Base-by-base conservation (phyloP, 495 filamentous ascomycete genomes). In the Apiosordaria backusii region DNA sequence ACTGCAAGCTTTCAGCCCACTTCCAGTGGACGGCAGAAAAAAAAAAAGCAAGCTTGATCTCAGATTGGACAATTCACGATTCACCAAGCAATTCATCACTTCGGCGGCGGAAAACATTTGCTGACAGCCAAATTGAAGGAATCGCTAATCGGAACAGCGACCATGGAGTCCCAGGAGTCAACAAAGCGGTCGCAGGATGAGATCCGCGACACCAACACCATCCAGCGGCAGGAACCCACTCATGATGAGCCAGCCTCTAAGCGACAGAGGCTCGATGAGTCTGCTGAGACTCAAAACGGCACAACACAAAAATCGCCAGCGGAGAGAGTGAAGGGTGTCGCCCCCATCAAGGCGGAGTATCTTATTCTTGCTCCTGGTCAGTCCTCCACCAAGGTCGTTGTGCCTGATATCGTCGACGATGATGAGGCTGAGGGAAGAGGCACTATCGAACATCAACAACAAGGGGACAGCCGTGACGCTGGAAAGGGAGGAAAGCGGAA, bases 321-420 rank as follows among this genome's bases (percentile, higher is more conserved):
- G 35, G 77, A 73, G 70, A 85, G 79, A 76, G 83, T 68, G 63
- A 81, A 86, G 72, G 94, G 93, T 29, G 83, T 94, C 65, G 92
- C 92, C 35, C 85, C 87, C 1, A 88, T 99, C 72, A 97, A 97
- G 76, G 71, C 85, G 65, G 93, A 97, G 91, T 97, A 83, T 74
- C 81, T 89, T 57, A 78, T 91, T 60, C 68, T 78, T 4, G 60
- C 67, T 55, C 27, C 75, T 62, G 69, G 69, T 27, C 64, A 76
- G 63, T 62, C 55, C 68, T 62, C 55, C 9, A 25, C 45, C 24
- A 60, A 61, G 63, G 50, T 55, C 9, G 24, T 67, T 40, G 21
- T 35, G 16, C 21, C 22, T 59, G 65, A 74, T 52, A 62, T 67
- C 16, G 61, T 81, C 13, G 84, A 89, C 68, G 91, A 96, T 68